Conservation (phyloP, 2,329 filamentous ascomycete genomes). For the Daldinia sp. region DNA sequence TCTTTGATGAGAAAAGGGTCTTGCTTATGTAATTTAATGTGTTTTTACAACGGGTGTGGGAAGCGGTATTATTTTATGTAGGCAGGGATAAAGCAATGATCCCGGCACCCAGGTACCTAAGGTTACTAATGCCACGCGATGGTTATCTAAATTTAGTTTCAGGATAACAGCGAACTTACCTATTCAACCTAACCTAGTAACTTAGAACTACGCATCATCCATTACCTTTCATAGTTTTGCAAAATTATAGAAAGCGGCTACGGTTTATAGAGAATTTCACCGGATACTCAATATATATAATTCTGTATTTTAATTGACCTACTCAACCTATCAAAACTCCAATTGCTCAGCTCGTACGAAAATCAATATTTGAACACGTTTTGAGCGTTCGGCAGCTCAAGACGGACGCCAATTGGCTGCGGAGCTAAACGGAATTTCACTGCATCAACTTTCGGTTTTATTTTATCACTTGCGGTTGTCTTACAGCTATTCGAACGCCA, state of each 20-base stretch:
- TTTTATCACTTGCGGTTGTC: neutral
- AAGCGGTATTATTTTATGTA: constrained; percentile 7
- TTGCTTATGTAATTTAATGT: neutral
- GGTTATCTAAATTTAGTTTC: constrained; percentile 22
- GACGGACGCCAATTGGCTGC: neutral
- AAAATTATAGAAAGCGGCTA: neutral
- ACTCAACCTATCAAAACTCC: neutral
- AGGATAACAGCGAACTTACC: neutral
- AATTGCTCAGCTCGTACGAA: neutral
- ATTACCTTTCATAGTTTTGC: neutral
- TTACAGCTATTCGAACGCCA: neutral
- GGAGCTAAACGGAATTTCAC: neutral
- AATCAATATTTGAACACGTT: constrained; percentile 19
- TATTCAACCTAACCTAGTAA: neutral
- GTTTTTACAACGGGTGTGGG: neutral
- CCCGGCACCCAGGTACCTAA: constrained; percentile 19
- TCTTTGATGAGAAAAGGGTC: neutral
- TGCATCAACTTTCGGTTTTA: neutral
- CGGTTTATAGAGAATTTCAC: neutral
- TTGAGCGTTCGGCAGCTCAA: neutral
- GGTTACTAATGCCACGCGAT: constrained; percentile 28
- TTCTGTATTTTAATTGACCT: neutral
- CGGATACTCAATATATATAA: neutral
- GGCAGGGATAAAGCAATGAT: neutral
- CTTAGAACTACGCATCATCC: constrained; percentile 4